Evolutionary conservation across 331 rosid genomes (phyloP).

Genomic region (Quercus tomentella): DNA sequence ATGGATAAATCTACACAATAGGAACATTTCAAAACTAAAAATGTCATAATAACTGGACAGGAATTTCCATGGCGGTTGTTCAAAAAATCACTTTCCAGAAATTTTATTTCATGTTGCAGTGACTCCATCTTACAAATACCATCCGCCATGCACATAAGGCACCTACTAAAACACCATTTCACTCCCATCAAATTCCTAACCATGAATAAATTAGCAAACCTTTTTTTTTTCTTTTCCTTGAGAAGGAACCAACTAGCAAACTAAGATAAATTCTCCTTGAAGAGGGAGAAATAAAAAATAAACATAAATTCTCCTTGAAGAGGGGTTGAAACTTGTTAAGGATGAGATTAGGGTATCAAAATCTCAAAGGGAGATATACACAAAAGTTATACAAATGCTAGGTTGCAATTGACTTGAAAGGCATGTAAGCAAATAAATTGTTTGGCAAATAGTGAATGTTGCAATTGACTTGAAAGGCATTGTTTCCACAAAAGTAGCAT

Average conservation of each 20-base stretch:
- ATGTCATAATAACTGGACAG: neutral
- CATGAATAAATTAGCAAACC: too few relatives aligned
- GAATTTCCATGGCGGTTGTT: too few relatives aligned
- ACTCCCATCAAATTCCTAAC: too few relatives aligned
- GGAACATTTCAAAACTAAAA: neutral
- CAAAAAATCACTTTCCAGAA: too few relatives aligned
- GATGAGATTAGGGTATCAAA: neutral
- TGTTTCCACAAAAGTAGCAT: slow-evolving; percentile 90
- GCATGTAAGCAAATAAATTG: slow-evolving; percentile 54
- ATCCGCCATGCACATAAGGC: too few relatives aligned
- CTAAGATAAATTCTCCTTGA: neutral
- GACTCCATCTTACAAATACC: too few relatives aligned
- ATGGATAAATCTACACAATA: neutral
- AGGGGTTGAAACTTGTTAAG: neutral
- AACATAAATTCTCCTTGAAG: neutral
- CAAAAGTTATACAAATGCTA: too few relatives aligned
- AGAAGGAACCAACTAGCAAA: too few relatives aligned
- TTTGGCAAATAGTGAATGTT: slow-evolving; percentile 74
- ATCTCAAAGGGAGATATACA: neutral
- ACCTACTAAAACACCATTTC: too few relatives aligned
- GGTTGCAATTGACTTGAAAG: too few relatives aligned
- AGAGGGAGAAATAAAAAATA: neutral
- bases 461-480: slow-evolving; percentile 89
- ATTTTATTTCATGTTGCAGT: too few relatives aligned
- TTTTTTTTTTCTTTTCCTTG: too few relatives aligned